Conservation (phyloP, 2,329 filamentous ascomycete species). For the Colletotrichum lentis region DNA sequence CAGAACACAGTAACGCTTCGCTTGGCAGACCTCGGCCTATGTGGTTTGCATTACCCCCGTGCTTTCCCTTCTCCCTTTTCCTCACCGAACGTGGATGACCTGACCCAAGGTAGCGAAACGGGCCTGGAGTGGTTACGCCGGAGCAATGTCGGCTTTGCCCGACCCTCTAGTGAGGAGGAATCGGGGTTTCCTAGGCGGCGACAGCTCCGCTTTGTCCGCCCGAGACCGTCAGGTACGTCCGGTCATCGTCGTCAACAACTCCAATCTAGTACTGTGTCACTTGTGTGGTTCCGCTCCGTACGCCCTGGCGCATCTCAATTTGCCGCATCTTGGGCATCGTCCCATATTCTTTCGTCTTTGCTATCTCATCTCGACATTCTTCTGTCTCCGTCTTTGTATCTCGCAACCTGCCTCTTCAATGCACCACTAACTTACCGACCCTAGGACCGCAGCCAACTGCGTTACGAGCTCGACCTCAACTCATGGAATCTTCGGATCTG, state of each 20-base stretch:
- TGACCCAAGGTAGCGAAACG: constrained; percentile 2
- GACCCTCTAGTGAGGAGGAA: constrained; percentile 48
- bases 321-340: neutral
- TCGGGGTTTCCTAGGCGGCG: constrained; percentile 59
- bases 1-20: neutral
- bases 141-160: constrained; percentile 47
- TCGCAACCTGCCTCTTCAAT: neutral
- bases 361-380: constrained; percentile 4
- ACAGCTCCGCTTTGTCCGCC: constrained; percentile 60
- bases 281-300: neutral
- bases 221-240: constrained; percentile 58
- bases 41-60: neutral
- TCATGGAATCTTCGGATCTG: constrained; percentile 64
- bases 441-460: constrained; percentile 60
- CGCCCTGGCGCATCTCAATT: neutral
- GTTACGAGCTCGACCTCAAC: constrained; percentile 63
- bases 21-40: neutral
- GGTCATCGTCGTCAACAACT: neutral
- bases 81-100: neutral
- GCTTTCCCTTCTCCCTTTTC: neutral
- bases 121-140: constrained; percentile 21
- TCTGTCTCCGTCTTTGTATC: constrained; percentile 6
- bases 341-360: constrained; percentile 6
- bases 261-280: neutral
- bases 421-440: neutral